Conservation (phyloP, 176 grass and related monocot genomes). For the Pharus latifolius region DNA sequence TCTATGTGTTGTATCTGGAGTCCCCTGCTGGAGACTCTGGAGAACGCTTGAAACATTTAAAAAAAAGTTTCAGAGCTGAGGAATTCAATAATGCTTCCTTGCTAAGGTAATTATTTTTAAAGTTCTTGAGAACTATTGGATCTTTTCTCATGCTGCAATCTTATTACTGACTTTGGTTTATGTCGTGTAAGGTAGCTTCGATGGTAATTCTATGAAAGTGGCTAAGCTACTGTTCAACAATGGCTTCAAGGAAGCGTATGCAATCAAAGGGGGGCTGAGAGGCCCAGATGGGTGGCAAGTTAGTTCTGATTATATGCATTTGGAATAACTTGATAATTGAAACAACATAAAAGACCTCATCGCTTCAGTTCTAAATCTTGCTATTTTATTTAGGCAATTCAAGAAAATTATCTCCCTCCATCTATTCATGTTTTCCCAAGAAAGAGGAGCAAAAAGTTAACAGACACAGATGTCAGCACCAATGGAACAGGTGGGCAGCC, state of each 20-base stretch:
- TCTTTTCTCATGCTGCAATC: not conserved
- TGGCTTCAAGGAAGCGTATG: slow-evolving; percentile 89
- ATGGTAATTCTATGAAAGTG: slow-evolving; percentile 79
- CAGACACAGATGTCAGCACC: slow-evolving; percentile 16
- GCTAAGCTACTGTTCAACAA: slow-evolving; percentile 76
- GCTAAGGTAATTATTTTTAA: not conserved
- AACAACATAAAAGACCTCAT: not conserved
- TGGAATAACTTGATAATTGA: not conserved
- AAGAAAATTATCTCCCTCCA: slow-evolving; percentile 72
- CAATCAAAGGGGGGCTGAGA: slow-evolving; percentile 77
- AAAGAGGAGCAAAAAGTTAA: slow-evolving; percentile 19
- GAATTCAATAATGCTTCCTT: too few species aligned
- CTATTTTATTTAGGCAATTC: slow-evolving; percentile 38
- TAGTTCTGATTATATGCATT: not conserved
- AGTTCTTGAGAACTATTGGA: not conserved
- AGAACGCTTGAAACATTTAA: too few species aligned
- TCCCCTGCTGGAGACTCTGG: too few species aligned
- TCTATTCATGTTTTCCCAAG: slow-evolving; percentile 63
- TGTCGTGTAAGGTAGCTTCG: slow-evolving; percentile 92
- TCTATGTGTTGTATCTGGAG: too few species aligned
- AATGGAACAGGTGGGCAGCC: slow-evolving; percentile 17
- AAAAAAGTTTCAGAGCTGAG: too few species aligned
- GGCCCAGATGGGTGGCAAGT: slow-evolving; percentile 96
- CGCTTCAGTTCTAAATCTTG: not conserved
- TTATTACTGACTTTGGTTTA: slow-evolving; percentile 28